phyloP scores from a whole-genome alignment of 306 rosid genomes.

The Prunus armeniaca region DNA sequence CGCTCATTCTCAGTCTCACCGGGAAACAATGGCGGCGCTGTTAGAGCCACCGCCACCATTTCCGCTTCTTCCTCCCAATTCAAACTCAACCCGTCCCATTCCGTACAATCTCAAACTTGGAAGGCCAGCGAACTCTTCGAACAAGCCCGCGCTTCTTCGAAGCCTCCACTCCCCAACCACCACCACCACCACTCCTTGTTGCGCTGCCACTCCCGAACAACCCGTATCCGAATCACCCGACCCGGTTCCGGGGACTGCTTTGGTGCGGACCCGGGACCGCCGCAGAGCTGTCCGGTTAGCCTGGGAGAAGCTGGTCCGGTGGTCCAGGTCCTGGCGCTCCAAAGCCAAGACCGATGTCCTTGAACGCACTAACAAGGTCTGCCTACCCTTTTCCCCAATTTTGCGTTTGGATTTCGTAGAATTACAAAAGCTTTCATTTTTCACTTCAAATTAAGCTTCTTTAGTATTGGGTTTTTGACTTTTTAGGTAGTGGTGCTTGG shows the following conservation, averaged over 20 bases:
- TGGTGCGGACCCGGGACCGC: constrained; percentile 54
- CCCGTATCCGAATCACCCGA: constrained; percentile 5
- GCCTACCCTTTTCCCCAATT: constrained; percentile 3
- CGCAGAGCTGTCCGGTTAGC: constrained; percentile 69
- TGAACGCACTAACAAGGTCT: constrained; percentile 82
- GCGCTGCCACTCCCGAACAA: constrained; percentile 11
- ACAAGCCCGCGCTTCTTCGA: constrained; percentile 25
- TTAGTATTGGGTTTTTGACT: constrained; percentile 12
- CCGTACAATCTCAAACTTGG: constrained; percentile 19
- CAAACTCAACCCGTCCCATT: constrained; percentile 6
- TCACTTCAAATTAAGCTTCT: background rate
- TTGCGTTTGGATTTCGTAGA: background rate
- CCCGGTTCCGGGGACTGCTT: constrained; percentile 10
- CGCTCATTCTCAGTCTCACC: background rate
- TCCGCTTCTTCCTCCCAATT: constrained; percentile 19
- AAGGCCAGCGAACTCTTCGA: constrained; percentile 12
- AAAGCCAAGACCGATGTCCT: constrained; percentile 78
- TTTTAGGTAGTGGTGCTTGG: constrained; percentile 87
- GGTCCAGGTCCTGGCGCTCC: constrained; percentile 85
- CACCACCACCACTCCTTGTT: background rate
- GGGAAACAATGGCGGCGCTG: constrained; percentile 43
- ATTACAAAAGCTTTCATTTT: background rate
- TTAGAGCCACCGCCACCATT: constrained; percentile 33
- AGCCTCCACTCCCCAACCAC: constrained; percentile 19
- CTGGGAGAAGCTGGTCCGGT: constrained; percentile 92